A percentile compares a stretch with the other conserved stretches of the same genome.
Conservation (phyloP, 768 basidiomycete genomes). For the Paxillus ammoniavirescens region DNA sequence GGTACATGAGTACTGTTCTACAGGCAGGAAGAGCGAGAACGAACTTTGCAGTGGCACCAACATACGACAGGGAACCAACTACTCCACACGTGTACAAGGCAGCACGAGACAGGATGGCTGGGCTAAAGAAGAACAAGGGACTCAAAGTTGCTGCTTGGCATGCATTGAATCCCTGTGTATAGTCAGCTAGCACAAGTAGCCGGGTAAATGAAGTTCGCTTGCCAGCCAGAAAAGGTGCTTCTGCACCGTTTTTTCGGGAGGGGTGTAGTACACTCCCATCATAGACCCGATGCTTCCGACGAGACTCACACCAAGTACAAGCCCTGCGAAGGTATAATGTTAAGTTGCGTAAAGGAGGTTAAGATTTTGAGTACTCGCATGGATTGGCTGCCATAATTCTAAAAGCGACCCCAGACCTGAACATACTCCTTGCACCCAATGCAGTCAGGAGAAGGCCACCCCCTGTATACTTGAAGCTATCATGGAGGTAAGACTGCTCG, state of each 20-base stretch:
- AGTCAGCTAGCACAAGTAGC: slow-evolving; percentile 1
- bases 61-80: slow-evolving; percentile 82
- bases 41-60: slow-evolving; percentile 84
- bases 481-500: slow-evolving; percentile 71
- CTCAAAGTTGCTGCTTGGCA: slow-evolving; percentile 85
- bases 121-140: slow-evolving; percentile 86
- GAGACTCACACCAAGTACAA: slow-evolving; percentile 79
- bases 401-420: slow-evolving; percentile 63
- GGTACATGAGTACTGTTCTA: neutral
- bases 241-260: slow-evolving; percentile 71
- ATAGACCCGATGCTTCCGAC: slow-evolving; percentile 80
- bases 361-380: slow-evolving; percentile 43
- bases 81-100: slow-evolving; percentile 86
- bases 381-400: slow-evolving; percentile 83
- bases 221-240: slow-evolving; percentile 85
- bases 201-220: slow-evolving; percentile 22
- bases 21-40: slow-evolving; percentile 11
- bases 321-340: slow-evolving; percentile 44
- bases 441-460: slow-evolving; percentile 78
- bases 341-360: neutral
- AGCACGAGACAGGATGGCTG: slow-evolving; percentile 81
- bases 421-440: slow-evolving; percentile 74
- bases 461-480: slow-evolving; percentile 82
- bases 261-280: slow-evolving; percentile 78
- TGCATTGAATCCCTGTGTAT: slow-evolving; percentile 69